Base-by-base conservation (phyloP, 306 rosid species). In the Glycine soja region DNA sequence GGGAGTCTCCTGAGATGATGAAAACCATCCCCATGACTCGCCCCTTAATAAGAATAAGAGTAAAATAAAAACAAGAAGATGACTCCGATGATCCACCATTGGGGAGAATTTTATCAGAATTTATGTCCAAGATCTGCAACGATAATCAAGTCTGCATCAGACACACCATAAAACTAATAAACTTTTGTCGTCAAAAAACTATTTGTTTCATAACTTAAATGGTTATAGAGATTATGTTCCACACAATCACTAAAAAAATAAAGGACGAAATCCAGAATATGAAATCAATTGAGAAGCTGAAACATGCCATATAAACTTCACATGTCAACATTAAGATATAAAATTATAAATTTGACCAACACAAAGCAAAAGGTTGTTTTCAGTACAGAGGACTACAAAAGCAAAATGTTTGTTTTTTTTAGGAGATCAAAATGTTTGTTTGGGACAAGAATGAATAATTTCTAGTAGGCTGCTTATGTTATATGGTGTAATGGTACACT, bases 11-110 rank as follows among this genome's bases (percentile, higher is more conserved):
- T 79, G 52, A 0, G 90, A 86, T 59, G 90, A 88, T 57, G 90
- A 82, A 77, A 84, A 90, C 95, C 95, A 92, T 40, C 89, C 80
- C 95, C 95, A 89, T 16, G 95, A 87, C 18, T 92, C 84, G 46
- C 89, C 81, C 51, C 56, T 79, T 5, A 69, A 75, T 3, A 57
- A 66, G 56, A 73, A 59, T 15, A 72, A 84, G 8, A 79, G 16
- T 16, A 89, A 18, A 58, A 87, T n/a, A 15, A 89, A 45, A 70
- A 82, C 52, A 36, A 86, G 71, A 80, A 85, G 82, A 59, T 0
- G 74, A 38, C 2, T 56, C 58, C 57, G 54, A 45, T 30, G 7
- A 30, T 69, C 84, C 94, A 92, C 90, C 30, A 24, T 12, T 80
- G 47, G 30, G 30, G 30, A 81, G 59, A 30, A 66, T 75, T 36